A percentile compares a stretch with the other conserved stretches of the same genome.
Conservation (phyloP, 2,329 filamentous ascomycete species). For the Conoideocrella luteorostrata region DNA sequence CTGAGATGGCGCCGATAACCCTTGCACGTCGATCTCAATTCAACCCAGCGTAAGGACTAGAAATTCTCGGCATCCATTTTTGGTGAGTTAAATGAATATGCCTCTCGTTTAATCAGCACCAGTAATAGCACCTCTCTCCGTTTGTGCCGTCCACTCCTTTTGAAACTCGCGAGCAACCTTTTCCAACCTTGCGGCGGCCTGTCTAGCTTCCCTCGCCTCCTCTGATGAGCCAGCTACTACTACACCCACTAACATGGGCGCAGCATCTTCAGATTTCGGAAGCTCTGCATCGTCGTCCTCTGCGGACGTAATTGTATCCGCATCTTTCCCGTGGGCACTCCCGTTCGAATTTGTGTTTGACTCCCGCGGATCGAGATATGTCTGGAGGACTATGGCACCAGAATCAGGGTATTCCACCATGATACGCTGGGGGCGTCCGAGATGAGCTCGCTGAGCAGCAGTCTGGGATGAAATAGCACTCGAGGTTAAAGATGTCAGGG, state of each 20-base stretch:
- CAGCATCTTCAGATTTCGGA: constrained; percentile 23
- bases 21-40: background rate
- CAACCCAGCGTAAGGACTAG: too few relatives aligned
- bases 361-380: constrained; percentile 37
- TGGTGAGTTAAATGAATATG: too few relatives aligned
- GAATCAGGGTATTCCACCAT: constrained; percentile 49
- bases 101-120: constrained; percentile 20
- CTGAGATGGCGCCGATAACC: background rate
- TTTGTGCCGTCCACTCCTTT: constrained; percentile 38
- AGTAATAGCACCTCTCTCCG: constrained; percentile 19
- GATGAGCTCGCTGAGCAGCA: constrained; percentile 44
- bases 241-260: constrained; percentile 48
- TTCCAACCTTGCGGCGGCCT: constrained; percentile 47
- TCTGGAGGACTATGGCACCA: constrained; percentile 37
- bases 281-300: constrained; percentile 11
- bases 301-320: constrained; percentile 2
- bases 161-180: constrained; percentile 50
- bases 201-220: constrained; percentile 43
- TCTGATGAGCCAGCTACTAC: constrained; percentile 45
- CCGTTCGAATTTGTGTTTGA: constrained; percentile 8
- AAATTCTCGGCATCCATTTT: too few relatives aligned
- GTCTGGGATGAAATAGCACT: constrained; percentile 48
- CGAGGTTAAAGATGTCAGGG: constrained; percentile 47
- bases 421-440: constrained; percentile 49
- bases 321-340: constrained; percentile 10